Evolutionary conservation across 768 basidiomycete species (phyloP).

Genomic region (Lactarius indigo): DNA sequence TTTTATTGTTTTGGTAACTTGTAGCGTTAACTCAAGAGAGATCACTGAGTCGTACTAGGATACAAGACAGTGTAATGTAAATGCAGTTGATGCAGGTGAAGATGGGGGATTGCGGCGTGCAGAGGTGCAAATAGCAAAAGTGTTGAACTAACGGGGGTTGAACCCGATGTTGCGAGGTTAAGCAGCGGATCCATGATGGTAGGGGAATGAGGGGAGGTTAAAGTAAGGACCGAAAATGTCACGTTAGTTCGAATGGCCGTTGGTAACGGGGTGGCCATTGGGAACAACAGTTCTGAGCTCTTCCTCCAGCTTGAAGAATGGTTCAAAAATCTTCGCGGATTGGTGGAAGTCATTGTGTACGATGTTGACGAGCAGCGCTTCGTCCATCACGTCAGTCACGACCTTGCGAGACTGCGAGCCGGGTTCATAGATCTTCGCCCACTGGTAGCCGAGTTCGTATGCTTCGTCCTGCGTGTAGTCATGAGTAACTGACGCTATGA

Average conservation of each 20-base stretch:
- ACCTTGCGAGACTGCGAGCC: constrained; percentile 71
- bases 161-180: constrained; percentile 21
- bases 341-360: constrained; percentile 96
- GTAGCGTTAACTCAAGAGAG: not conserved
- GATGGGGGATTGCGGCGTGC: constrained; percentile 25
- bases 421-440: constrained; percentile 83
- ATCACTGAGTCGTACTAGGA: constrained; percentile 10
- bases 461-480: constrained; percentile 74
- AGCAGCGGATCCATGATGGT: constrained; percentile 5
- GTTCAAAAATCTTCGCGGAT: constrained; percentile 77
- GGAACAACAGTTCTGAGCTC: constrained; percentile 40
- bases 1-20: constrained; percentile 8
- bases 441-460: constrained; percentile 86
- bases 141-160: constrained; percentile 26
- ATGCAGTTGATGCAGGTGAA: constrained; percentile 38
- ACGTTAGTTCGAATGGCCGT: constrained; percentile 27
- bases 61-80: constrained; percentile 8
- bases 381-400: constrained; percentile 76
- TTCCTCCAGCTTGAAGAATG: constrained; percentile 76
- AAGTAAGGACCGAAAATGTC: not conserved
- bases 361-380: constrained; percentile 85
- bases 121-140: constrained; percentile 22
- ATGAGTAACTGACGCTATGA: not conserved
- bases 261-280: constrained; percentile 19
- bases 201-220: constrained; percentile 24